Evolutionary conservation across 495 filamentous ascomycete species (phyloP), one percentile per base, ranked within the genome.

Genomic region (Peziza echinospora): DNA sequence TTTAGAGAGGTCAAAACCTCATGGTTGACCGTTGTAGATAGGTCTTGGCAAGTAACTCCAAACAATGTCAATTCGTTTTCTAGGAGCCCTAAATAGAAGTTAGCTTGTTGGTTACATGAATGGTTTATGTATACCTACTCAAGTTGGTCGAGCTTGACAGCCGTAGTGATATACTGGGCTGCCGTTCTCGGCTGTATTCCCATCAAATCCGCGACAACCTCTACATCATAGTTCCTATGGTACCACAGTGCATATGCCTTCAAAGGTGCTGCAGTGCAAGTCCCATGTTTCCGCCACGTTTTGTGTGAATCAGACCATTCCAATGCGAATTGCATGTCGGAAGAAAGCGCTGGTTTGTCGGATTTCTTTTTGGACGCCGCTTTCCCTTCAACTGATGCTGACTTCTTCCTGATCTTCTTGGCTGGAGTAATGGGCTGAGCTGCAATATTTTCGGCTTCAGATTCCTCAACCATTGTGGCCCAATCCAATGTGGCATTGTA

Each of bases 171-270:
- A 30, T 51, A 51, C 4, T 17, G 26, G n/a, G 45, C 51, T 30
- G 50, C 51, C 24, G 51, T 53, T 17, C 44, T 52, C 1, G 76
- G 76, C 16, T 75, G 72, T 16, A 72, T 63, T 1, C 75, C 62
- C 25, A 76, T 52, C 8, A 73, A 43, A 6, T 43, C 50, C n/a
- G 71, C 71, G n/a, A 76, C 63, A 0, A 61, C 57, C 0, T 51
- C 30, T 4, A 71, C 52, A 0, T 57, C 47, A 5, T 76, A 60
- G 11, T 56, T 56, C 8, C 60, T 60, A 45, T 70, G 63, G 51
- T 73, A 60, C 77, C 77, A 82, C 42, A 81, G 59, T 46, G 67
- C 65, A 50, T 79, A 80, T 1, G 73, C 68, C 30, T 7, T 17
- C 74, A 67, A 11, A 81, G 65, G n/a, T 63, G 52, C 1, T 65